Base-by-base conservation (phyloP, 345 rosid genomes). In the Pugionium cornutum region DNA sequence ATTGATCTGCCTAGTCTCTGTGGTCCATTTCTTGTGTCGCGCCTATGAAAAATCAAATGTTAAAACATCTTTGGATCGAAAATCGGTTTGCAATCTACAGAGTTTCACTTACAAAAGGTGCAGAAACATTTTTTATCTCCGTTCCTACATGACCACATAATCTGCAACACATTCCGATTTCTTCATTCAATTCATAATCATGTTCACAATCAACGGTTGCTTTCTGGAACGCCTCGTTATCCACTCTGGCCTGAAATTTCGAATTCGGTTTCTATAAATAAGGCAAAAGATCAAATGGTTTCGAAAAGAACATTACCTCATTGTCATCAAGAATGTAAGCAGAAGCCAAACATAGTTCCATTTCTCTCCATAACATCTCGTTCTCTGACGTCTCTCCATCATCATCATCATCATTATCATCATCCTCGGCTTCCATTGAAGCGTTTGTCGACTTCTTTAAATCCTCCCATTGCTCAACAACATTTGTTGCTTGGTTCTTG, bases 361-460 rank as follows among this genome's bases (percentile, higher is more conserved):
- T 87, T 77, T 94, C 97, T 79, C 77, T 83, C 99, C 97, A 91
- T 68, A 91, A 73, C 80, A 87, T 78, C 32, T 91, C 95, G 31
- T 52, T 73, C 69, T 88, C 97, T 4, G 92, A 83, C 9, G 62
- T 49, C 65, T 94, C 88, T 66, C 71, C 89, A 2, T 88, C 89
- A 57, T 37, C 41, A 37, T 82, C 80, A 1, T 67, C 67, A 33
- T 46, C 32, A 18, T 18, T 18, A 18, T 18, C 18, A 18, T 18
- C 18, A 18, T 18, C 18, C 18, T 18, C 18, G 18, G 18, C 18
- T 18, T 18, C 18, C 18, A 18, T 0, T 18, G 18, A 18, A 26
- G 79, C 69, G 18, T 18, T 18, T 18, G 18, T 18, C 18, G 18
- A 18, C 76, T 82, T 83, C 76, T 81, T 83, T 40, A 86, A 84